phyloP scores from a whole-genome alignment of 352 stramenopile genomes.

The Plasmopara halstedii region DNA sequence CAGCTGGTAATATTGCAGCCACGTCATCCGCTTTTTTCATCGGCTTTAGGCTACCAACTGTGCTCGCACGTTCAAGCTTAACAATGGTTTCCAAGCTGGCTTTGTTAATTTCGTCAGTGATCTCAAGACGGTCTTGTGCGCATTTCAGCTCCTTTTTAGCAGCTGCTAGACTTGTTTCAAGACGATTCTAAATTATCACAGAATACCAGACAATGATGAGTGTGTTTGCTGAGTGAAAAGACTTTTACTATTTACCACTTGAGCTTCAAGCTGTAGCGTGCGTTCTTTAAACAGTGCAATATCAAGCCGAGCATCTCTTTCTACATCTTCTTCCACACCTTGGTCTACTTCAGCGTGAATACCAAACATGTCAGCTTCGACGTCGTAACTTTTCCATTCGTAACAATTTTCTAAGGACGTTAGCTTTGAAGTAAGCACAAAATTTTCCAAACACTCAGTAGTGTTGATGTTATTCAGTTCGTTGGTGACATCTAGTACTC shows the following conservation, averaged over 20 bases:
- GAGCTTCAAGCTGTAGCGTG: slow-evolving; percentile 23
- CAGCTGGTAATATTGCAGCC: not conserved
- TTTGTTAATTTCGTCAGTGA: slow-evolving; percentile 50
- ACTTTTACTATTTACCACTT: slow-evolving; percentile 32
- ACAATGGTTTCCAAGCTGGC: slow-evolving; percentile 56
- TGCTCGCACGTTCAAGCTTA: slow-evolving; percentile 28
- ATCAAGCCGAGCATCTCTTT: slow-evolving; percentile 8
- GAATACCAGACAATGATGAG: not conserved
- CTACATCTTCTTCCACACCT: not conserved
- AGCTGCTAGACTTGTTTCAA: slow-evolving; percentile 25
- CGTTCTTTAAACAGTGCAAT: slow-evolving; percentile 14
- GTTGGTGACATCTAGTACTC: slow-evolving; percentile 9
- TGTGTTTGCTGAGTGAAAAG: not conserved
- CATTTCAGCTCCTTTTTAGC: slow-evolving; percentile 33
- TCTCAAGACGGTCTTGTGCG: slow-evolving; percentile 31
- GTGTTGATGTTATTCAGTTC: slow-evolving; percentile 6
- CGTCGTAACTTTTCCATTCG: slow-evolving; percentile 14
- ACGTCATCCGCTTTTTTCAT: not conserved
- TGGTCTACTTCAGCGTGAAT: slow-evolving; percentile 2
- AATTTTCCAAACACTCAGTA: slow-evolving; percentile 12
- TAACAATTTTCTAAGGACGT: slow-evolving; percentile 13
- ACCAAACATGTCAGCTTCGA: slow-evolving; percentile 4
- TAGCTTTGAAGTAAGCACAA: slow-evolving; percentile 13
- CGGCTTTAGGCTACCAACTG: not conserved
- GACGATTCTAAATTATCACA: slow-evolving; percentile 12